Conservation (phyloP, 2,329 filamentous ascomycete genomes). For the Penicillium sp. region DNA sequence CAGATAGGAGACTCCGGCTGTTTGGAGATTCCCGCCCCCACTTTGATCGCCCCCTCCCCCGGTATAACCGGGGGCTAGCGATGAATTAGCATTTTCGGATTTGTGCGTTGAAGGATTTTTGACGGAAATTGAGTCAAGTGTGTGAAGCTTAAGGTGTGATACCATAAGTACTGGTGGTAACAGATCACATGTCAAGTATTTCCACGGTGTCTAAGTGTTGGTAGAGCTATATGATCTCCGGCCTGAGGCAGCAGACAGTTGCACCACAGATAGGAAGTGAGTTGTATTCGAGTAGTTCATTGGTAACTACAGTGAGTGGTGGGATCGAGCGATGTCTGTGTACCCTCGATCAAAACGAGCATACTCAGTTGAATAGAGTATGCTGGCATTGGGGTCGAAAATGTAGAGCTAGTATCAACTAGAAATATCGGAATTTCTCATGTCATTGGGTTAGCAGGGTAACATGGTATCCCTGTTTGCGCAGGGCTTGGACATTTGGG, state of each 20-base stretch:
- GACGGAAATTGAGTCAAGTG: rapidly evolving
- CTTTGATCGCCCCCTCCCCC: neutral
- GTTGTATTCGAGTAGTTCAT: neutral
- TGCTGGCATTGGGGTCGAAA: no score
- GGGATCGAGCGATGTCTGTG: neutral
- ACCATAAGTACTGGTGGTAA: neutral
- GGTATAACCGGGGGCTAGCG: neutral
- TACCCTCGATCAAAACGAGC: neutral
- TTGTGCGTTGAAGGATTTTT: neutral
- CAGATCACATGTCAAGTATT: neutral
- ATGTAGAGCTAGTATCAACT: neutral
- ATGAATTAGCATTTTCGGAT: neutral
- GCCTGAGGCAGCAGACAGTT: neutral
- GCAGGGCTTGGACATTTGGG: neutral
- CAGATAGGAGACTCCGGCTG: neutral
- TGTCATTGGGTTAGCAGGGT: no score
- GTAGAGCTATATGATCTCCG: neutral
- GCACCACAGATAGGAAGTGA: neutral
- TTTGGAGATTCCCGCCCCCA: conserved; percentile 1
- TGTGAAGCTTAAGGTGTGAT: rapidly evolving
- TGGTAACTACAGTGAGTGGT: neutral
- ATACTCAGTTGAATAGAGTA: neutral
- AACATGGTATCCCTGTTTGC: neutral
- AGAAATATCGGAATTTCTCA: neutral
- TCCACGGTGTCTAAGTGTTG: neutral